Base-by-base conservation (phyloP, 495 filamentous ascomycete genomes). In the Neurospora sp. region DNA sequence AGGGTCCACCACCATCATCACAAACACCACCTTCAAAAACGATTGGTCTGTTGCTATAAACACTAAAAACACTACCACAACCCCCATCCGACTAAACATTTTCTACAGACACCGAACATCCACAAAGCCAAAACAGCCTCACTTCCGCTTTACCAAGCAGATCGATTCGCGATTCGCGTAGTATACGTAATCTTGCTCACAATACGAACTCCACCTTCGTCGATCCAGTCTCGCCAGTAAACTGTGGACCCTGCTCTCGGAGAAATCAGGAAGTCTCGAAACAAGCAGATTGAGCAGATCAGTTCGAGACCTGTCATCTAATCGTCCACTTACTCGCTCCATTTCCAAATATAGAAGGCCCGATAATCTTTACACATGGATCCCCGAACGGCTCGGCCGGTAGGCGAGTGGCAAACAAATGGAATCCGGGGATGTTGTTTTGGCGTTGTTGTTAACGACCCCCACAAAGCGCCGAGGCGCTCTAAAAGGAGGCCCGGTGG, bases 181-280 rank as follows among this genome's bases (percentile, higher is more conserved):
- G 20, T 27, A 27, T 59, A 59, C 47, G 47, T 9, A 59, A 27
- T 59, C 47, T 59, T 59, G 35, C 47, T 65, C 20, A 35, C 7
- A 31, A 20, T 72, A 68, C n/a, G n/a, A 38, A 44, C 31, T 45
- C 8, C 3, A 3, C 42, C 42, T 45, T 45, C 18, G 18, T 45
- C 18, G 42, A 45, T 45, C 42, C n/a, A 20, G 40, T 41, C 40
- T 14, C 40, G 40, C 40, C 16, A 41, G 42, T 20, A 16, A 6
- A 68, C 4, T 69, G 31, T 59, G 71, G 18, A 69, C 37, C 71
- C 18, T 61, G 47, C 31, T 69, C 68, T 37, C 35, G 68, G 37
- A 69, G 39, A 59, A 59, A 59, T 59, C 68, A 69, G 68, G 68
- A 40, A 38, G 7, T 78, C 69, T 76, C 39, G 71, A 59, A 59